Percentiles rank a stretch among this genome's conserved stretches.
Evolutionary conservation across 75 land plant species (phyloP).

Genomic region (Ceratopteris richardii): DNA sequence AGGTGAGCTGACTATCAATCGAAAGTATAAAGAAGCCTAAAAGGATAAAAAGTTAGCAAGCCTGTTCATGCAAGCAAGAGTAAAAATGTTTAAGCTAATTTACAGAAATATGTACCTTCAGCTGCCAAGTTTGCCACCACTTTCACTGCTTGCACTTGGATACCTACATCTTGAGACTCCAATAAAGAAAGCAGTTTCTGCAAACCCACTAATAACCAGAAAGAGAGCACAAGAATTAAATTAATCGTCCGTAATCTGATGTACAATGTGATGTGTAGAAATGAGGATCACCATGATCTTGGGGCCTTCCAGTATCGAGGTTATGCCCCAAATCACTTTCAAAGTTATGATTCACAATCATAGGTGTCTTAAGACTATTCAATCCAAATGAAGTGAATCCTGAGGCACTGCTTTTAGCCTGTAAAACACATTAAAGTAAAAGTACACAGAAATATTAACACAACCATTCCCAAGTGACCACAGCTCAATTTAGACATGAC

Average conservation of each 20-base stretch:
- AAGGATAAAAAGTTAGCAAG: too few relatives aligned
- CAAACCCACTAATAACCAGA: conserved; percentile 27
- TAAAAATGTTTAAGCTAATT: too few relatives aligned
- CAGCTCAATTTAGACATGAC: too few relatives aligned
- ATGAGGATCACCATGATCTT: conserved; percentile 60
- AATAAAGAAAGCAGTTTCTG: conserved; percentile 49
- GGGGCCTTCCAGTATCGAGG: conserved; percentile 65
- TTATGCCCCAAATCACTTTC: conserved; percentile 56
- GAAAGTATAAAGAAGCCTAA: too few relatives aligned
- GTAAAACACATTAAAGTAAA: too few relatives aligned
- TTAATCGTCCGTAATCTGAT: neutral
- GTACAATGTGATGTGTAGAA: neutral
- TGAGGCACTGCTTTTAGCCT: neutral
- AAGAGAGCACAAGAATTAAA: neutral
- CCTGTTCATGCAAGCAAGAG: too few relatives aligned
- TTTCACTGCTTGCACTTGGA: conserved; percentile 72
- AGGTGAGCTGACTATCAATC: too few relatives aligned
- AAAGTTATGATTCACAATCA: conserved; percentile 32
- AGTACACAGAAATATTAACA: too few relatives aligned
- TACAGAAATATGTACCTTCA: too few relatives aligned
- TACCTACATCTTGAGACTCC: conserved; percentile 52
- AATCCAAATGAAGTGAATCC: conserved; percentile 1
- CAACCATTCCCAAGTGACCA: too few relatives aligned
- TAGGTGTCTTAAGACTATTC: conserved; percentile 36
- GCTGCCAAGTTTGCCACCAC: conserved; percentile 85